A percentile compares a stretch with the other conserved stretches of the same genome.
Evolutionary conservation across 2,329 filamentous ascomycete species (phyloP).

Genomic region (Aureobasidium sp.): DNA sequence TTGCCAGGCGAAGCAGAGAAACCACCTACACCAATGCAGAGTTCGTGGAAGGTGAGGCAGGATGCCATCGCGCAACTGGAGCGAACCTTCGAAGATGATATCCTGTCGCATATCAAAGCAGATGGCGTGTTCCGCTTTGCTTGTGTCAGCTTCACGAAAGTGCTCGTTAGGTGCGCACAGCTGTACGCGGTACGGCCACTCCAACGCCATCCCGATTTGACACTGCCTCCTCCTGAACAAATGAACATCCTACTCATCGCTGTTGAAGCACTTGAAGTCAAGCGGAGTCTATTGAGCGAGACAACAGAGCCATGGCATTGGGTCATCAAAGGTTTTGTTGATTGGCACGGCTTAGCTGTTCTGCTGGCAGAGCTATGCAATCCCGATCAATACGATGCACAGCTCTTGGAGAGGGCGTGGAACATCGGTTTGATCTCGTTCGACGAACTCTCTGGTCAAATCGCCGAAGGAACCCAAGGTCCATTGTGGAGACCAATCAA

Average conservation of each 20-base stretch:
- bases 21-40: neutral
- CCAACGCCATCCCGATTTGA: conserved; percentile 1
- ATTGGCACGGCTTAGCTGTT: conserved; percentile 7
- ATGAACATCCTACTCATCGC: conserved; percentile 5
- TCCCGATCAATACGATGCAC: conserved; percentile 1
- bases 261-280: conserved; percentile 3
- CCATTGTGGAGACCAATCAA: conserved; percentile 4
- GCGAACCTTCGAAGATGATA: neutral
- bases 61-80: neutral
- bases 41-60: conserved; percentile 1
- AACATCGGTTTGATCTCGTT: neutral
- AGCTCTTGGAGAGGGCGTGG: conserved; percentile 4
- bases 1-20: neutral
- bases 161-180: neutral
- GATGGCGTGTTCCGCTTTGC: neutral
- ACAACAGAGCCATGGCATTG: conserved; percentile 9
- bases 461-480: conserved; percentile 4
- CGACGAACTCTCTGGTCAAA: neutral
- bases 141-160: neutral
- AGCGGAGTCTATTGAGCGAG: neutral
- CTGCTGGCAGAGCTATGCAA: conserved; percentile 3
- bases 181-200: conserved; percentile 5
- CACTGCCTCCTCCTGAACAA: neutral
- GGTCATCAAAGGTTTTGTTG: conserved; percentile 6
- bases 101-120: neutral